Base-by-base conservation (phyloP, 345 rosid genomes). In the Jatropha curcas region DNA sequence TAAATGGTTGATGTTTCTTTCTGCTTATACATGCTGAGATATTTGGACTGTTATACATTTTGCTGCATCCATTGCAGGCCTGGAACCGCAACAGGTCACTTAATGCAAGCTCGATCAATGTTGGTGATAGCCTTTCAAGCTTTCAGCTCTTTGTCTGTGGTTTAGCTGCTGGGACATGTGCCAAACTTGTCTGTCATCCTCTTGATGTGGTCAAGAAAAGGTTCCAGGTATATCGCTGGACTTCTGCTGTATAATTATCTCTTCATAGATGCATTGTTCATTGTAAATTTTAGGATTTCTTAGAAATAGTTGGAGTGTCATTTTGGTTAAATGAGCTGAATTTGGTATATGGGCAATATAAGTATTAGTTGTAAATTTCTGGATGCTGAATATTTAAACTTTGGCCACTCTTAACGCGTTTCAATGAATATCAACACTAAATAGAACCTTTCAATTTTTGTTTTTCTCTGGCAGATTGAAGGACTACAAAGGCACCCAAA, bases 171-270 rank as follows among this genome's bases (percentile, higher is more conserved):
- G 98, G 99, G 46, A 92, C 99, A n/a, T 91, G 91, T 66, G 97
- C 99, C 22, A 95, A 95, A 83, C 98, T 95, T n/a, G 98, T 87
- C 68, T 92, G 99, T 60, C 99, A 95, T 86, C 99, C 99, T 56
- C 96, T 95, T 63, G 99, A 95, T 58, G 97, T 95, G 46, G 97
- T 95, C 50, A 95, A 95, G 85, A 95, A 95, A 80, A 81, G 98
- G 69, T 95, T 95, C 83, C 99, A 95, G 99, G 99, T 89, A 80
- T 55, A 76, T 71, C 9, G 64, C 28, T 48, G 16, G 37, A 39
- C 65, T 73, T 59, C 13, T 71, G n/a, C n/a, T n/a, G n/a, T n/a
- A 59, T 14, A 52, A 46, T 9, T 19, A 30, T 37, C 35, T 20
- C 25, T 20, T 14, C 10, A 46, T 55, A 24, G 27, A 27, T 7